Percentiles rank a stretch among this genome's conserved stretches.
phyloP scores from a whole-genome alignment of 495 filamentous ascomycete genomes.

The Evernia prunastri region DNA sequence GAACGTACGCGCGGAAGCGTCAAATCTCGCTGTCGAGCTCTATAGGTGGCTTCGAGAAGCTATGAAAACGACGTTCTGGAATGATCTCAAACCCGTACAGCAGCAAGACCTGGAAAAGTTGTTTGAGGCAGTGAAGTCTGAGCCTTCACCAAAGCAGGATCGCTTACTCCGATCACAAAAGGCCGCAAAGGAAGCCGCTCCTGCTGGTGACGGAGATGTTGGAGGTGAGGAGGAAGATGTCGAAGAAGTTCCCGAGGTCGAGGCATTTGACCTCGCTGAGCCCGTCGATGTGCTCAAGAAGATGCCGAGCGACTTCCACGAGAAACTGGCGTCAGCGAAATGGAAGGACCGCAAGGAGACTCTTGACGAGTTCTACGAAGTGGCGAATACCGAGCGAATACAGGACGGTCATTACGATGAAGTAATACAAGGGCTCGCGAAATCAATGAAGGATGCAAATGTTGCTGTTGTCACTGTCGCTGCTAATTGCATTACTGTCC shows the following conservation, averaged over 20 bases:
- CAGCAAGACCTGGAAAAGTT: conserved; percentile 90
- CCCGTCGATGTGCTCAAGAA: conserved; percentile 84
- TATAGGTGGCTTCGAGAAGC: conserved; percentile 97
- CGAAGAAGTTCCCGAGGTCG: conserved; percentile 65
- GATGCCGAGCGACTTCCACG: conserved; percentile 71
- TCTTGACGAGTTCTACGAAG: conserved; percentile 69
- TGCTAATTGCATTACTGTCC: conserved; percentile 83
- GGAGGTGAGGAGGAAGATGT: conserved; percentile 52
- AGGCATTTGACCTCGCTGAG: conserved; percentile 83
- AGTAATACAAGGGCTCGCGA: conserved; percentile 72
- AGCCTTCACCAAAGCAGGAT: conserved; percentile 83
- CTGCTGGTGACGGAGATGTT: conserved; percentile 51
- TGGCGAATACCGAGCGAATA: conserved; percentile 81
- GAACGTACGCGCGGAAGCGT: conserved; percentile 92
- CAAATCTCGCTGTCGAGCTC: conserved; percentile 85
- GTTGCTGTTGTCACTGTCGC: conserved; percentile 90
- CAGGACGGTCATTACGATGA: conserved; percentile 87
- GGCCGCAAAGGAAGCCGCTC: conserved; percentile 65
- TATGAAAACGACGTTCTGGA: conserved; percentile 98
- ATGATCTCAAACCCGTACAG: conserved; percentile 90
- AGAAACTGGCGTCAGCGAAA: conserved; percentile 79
- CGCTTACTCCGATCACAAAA: conserved; percentile 84
- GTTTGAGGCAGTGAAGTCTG: conserved; percentile 87
- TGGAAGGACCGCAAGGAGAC: conserved; percentile 99
- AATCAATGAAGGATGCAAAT: conserved; percentile 98